phyloP scores from a whole-genome alignment of 306 rosid genomes.

The Cicer judaicum region DNA sequence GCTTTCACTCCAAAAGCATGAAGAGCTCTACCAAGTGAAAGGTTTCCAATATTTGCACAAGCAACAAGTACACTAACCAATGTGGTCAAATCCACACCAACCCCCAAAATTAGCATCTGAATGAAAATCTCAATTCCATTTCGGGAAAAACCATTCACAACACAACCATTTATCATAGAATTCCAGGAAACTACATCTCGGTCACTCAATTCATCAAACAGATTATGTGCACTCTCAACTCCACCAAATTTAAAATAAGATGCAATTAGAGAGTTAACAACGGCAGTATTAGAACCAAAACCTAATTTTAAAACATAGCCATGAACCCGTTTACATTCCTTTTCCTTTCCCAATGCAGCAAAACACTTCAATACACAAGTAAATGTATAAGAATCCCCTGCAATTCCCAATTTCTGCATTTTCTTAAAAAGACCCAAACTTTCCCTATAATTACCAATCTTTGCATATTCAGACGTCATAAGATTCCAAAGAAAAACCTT shows the following conservation, averaged over 20 bases:
- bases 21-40: constrained; percentile 67
- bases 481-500: constrained; percentile 78
- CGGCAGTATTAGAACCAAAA: constrained; percentile 52
- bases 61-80: too few relatives aligned
- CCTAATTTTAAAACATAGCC: constrained; percentile 62
- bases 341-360: constrained; percentile 53
- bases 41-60: too few relatives aligned
- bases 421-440: constrained; percentile 55
- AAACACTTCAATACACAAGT: constrained; percentile 70
- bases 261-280: constrained; percentile 60
- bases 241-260: constrained; percentile 60
- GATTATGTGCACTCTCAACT: constrained; percentile 64
- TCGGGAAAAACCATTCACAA: constrained; percentile 53
- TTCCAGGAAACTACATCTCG: constrained; percentile 81
- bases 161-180: constrained; percentile 80
- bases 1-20: constrained; percentile 64
- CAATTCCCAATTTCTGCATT: constrained; percentile 63
- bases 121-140: constrained; percentile 55
- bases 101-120: too few relatives aligned
- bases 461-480: constrained; percentile 69
- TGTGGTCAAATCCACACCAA: too few relatives aligned
- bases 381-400: constrained; percentile 64
- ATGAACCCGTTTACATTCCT: constrained; percentile 64
- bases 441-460: constrained; percentile 58
- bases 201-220: constrained; percentile 73